Evolutionary conservation across 257 asterid genomes (phyloP).

Genomic region (Solanum bulbocastanum): DNA sequence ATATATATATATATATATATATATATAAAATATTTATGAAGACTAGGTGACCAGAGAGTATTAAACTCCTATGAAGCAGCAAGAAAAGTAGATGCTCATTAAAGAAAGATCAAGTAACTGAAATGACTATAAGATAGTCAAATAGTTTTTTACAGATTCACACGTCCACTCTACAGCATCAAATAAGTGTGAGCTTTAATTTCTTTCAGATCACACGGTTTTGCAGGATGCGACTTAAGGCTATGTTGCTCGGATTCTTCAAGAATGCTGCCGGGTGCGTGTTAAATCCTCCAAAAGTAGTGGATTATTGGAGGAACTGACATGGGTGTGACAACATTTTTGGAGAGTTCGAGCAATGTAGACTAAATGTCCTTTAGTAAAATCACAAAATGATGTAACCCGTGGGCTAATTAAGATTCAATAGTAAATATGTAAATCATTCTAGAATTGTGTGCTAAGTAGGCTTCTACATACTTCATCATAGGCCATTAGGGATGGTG

Average conservation of each 20-base stretch:
- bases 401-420: not conserved
- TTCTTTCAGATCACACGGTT: not conserved
- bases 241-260: not conserved
- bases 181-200: not conserved
- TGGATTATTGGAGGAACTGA: not conserved
- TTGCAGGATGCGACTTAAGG: not conserved
- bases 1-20: too few species aligned
- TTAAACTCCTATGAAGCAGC: not conserved
- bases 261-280: not conserved
- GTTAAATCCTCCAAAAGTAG: not conserved
- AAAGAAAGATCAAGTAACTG: not conserved
- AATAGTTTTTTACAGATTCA: not conserved
- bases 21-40: not conserved
- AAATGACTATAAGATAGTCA: not conserved
- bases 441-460: conserved; percentile 3
- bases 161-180: not conserved
- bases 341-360: not conserved
- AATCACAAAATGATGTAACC: not conserved
- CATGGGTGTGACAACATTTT: not conserved
- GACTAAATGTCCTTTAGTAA: not conserved
- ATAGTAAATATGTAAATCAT: conserved; percentile 12
- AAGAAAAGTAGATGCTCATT: not conserved
- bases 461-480: not conserved
- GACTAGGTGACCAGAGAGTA: not conserved
- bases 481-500: not conserved